These are phyloP conservation scores for Zasmidium cellare DNA, from an alignment of 2,329 filamentous ascomycete species.

Conservation along the genomic window DNA sequence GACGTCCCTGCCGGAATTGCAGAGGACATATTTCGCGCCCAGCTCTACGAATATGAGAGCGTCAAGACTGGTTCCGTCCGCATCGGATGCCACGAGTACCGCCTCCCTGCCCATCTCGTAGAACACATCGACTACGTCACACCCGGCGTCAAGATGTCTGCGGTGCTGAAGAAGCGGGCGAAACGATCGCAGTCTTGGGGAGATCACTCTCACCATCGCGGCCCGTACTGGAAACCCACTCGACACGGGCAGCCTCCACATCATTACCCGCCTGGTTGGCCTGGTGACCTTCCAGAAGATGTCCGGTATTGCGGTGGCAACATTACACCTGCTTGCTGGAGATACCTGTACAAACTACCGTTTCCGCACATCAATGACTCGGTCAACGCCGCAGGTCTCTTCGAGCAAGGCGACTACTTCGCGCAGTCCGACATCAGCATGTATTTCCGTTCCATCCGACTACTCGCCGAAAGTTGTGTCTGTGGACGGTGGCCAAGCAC, in stretches of 20 bases:
- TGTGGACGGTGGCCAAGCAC: conserved; percentile 26
- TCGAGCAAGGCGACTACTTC: conserved; percentile 18
- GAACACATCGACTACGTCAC: conserved; percentile 58
- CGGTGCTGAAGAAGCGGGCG: conserved; percentile 18
- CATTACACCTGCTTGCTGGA: conserved; percentile 45
- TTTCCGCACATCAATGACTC: conserved; percentile 7
- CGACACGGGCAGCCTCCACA: neutral
- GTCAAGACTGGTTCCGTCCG: conserved; percentile 23
- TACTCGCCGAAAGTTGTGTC: conserved; percentile 28
- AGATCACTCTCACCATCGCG: neutral
- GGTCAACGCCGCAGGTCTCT: conserved; percentile 21
- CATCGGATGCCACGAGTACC: conserved; percentile 44
- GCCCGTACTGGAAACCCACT: neutral
- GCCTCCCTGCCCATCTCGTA: conserved; percentile 40
- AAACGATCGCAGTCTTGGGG: no score
- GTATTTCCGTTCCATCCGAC: conserved; percentile 36
- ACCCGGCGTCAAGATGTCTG: conserved; percentile 52
- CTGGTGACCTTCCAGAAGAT: conserved; percentile 13
- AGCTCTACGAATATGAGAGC: conserved; percentile 37
- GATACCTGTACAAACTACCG: conserved; percentile 46
- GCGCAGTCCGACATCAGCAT: conserved; percentile 30
- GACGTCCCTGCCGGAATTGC: conserved; percentile 38
- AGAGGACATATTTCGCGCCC: conserved; percentile 39
- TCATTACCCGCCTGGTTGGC: neutral
- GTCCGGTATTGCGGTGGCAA: conserved; percentile 21